These are phyloP conservation scores for Sphagnum contortum DNA, from an alignment of 225 moss, liverwort and hornwort species.

Conservation along the genomic window DNA sequence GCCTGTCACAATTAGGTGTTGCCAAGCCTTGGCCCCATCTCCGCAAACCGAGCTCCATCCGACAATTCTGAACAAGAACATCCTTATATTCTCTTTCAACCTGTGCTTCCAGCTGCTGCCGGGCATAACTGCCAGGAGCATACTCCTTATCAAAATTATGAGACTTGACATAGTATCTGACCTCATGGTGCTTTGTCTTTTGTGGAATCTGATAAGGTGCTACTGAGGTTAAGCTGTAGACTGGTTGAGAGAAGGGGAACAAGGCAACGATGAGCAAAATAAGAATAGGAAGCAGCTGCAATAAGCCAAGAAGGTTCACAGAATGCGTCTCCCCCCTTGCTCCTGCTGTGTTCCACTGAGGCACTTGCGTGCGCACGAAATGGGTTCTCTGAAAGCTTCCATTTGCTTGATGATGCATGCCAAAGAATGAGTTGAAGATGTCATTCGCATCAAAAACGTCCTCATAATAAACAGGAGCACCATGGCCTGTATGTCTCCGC, in stretches of 20 bases:
- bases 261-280: constrained; percentile 90
- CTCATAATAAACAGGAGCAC: constrained; percentile 47
- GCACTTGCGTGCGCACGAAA: constrained; percentile 46
- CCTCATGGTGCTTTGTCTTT: constrained; percentile 76
- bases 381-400: constrained; percentile 71
- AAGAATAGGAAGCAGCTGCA: constrained; percentile 89
- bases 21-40: constrained; percentile 81
- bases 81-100: constrained; percentile 92
- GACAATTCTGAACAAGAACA: constrained; percentile 92
- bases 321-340: constrained; percentile 35
- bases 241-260: constrained; percentile 78
- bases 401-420: constrained; percentile 76
- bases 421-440: constrained; percentile 96
- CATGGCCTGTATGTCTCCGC: constrained; percentile 11
- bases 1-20: constrained; percentile 82
- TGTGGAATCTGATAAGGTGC: constrained; percentile 71
- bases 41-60: constrained; percentile 75
- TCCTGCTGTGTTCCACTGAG: constrained; percentile 23
- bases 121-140: constrained; percentile 62
- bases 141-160: constrained; percentile 76
- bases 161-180: constrained; percentile 78
- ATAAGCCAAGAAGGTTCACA: constrained; percentile 58
- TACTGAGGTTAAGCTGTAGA: constrained; percentile 74
- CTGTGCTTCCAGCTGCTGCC: constrained; percentile 73
- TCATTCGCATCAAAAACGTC: constrained; percentile 92